Evolutionary conservation across 1,284 basidiomycete species (phyloP).

Genomic region (Taiwanofungus camphoratus): DNA sequence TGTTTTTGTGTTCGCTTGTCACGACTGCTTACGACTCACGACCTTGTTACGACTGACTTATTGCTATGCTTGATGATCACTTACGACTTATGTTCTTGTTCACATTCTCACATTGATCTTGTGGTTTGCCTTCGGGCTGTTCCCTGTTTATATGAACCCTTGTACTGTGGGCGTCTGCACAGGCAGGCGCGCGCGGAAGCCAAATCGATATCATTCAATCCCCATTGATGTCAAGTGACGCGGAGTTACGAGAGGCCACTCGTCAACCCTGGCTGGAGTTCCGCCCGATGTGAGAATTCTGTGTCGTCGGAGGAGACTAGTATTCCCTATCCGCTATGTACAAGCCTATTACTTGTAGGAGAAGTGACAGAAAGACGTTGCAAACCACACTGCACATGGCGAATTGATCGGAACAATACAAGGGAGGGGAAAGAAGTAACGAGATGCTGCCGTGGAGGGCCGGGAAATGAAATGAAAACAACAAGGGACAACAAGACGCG

Average conservation of each 20-base stretch:
- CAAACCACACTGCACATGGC: slow-evolving; percentile 10
- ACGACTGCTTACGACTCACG: slow-evolving; percentile 23
- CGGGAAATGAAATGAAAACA: slow-evolving; percentile 17
- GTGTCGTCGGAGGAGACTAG: neutral
- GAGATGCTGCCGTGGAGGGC: slow-evolving; percentile 6
- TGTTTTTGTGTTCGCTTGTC: slow-evolving; percentile 13
- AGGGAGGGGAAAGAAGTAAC: slow-evolving; percentile 6
- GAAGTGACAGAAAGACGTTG: slow-evolving; percentile 8
- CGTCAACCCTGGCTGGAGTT: slow-evolving; percentile 1
- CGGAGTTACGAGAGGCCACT: slow-evolving; percentile 20
- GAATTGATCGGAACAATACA: slow-evolving; percentile 14
- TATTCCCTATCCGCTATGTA: neutral
- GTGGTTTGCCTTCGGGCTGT: neutral
- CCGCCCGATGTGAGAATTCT: slow-evolving; percentile 18
- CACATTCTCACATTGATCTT: too few relatives aligned
- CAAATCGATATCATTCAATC: neutral
- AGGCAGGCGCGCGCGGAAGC: slow-evolving; percentile 3
- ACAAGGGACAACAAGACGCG: slow-evolving; percentile 6
- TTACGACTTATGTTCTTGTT: slow-evolving; percentile 4
- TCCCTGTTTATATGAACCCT: neutral
- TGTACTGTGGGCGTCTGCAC: neutral
- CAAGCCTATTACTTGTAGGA: slow-evolving; percentile 7
- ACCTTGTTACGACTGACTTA: slow-evolving; percentile 23
- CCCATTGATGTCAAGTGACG: slow-evolving; percentile 19
- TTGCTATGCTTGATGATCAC: slow-evolving; percentile 13